These are phyloP conservation scores for Umbelopsis vinacea DNA, from an alignment of 192 early-diverging fungal genomes.

Conservation along the genomic window DNA sequence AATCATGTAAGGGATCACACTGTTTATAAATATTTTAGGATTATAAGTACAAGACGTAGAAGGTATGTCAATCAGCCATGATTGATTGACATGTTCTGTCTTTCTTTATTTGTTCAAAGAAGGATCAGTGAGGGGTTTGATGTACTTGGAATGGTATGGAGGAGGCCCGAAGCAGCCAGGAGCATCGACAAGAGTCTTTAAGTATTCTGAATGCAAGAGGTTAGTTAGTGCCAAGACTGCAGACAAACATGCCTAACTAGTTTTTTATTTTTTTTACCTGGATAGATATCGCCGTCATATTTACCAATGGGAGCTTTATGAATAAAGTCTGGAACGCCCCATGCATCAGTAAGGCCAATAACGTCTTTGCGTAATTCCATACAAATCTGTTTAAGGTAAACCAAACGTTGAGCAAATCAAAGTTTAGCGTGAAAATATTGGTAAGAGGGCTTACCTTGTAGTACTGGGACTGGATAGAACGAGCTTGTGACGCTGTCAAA, in stretches of 20 bases:
- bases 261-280: constrained; percentile 43
- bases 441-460: constrained; percentile 17
- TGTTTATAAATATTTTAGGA: not conserved
- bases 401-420: constrained; percentile 1
- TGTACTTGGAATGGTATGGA: constrained; percentile 40
- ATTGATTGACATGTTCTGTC: not conserved
- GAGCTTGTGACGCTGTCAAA: constrained; percentile 48
- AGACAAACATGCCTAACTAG: not conserved
- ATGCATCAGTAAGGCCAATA: constrained; percentile 59
- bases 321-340: constrained; percentile 58
- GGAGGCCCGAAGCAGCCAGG: constrained; percentile 45
- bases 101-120: constrained; percentile 22
- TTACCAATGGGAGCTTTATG: constrained; percentile 62
- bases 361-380: constrained; percentile 52
- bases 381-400: constrained; percentile 38
- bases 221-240: not conserved
- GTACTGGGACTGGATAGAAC: constrained; percentile 42
- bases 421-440: too few relatives aligned
- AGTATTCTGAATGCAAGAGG: constrained; percentile 32
- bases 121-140: constrained; percentile 49
- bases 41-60: not conserved
- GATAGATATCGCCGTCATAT: constrained; percentile 63
- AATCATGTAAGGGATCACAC: too few relatives aligned
- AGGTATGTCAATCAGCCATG: not conserved
- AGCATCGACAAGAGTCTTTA: constrained; percentile 39